Evolutionary conservation across 352 stramenopile genomes (phyloP).

Genomic region (Thalassiosira exigua): DNA sequence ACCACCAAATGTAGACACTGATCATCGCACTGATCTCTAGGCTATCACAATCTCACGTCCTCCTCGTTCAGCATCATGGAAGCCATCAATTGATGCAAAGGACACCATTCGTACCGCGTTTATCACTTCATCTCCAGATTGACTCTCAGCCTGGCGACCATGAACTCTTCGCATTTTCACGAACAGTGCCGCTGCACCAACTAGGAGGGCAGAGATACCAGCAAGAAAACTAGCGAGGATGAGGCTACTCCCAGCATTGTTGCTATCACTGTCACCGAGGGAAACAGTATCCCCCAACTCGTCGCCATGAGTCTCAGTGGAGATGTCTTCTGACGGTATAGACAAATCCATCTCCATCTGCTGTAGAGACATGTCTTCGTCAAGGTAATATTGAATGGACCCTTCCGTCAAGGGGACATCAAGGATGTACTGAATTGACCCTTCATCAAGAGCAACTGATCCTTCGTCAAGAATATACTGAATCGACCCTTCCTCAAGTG

Average conservation of each 20-base stretch:
- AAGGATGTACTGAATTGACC: no score
- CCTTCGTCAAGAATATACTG: not conserved
- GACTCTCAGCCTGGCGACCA: conserved; percentile 4
- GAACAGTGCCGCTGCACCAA: conserved; percentile 26
- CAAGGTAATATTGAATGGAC: not conserved
- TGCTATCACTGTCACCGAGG: conserved; percentile 5
- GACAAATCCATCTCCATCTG: conserved; percentile 8
- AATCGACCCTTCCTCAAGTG: not conserved
- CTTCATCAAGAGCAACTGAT: no score
- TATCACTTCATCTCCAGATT: not conserved
- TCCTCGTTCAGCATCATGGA: not conserved
- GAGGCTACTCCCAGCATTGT: conserved; percentile 6
- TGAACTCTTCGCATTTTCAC: conserved; percentile 30
- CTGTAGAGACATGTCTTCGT: conserved; percentile 22
- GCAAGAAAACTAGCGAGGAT: conserved; percentile 32
- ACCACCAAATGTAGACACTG: not conserved
- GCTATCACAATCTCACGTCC: not conserved
- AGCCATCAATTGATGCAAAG: not conserved
- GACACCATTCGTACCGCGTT: conserved; percentile 1
- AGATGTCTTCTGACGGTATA: conserved; percentile 7
- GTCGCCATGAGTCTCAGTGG: not conserved
- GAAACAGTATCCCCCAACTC: conserved; percentile 3
- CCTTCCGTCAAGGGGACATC: not conserved
- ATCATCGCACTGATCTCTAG: not conserved
- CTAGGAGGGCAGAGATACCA: conserved; percentile 30